Conservation (phyloP, 139 green algal genomes). For the Nannochloris sp. region DNA sequence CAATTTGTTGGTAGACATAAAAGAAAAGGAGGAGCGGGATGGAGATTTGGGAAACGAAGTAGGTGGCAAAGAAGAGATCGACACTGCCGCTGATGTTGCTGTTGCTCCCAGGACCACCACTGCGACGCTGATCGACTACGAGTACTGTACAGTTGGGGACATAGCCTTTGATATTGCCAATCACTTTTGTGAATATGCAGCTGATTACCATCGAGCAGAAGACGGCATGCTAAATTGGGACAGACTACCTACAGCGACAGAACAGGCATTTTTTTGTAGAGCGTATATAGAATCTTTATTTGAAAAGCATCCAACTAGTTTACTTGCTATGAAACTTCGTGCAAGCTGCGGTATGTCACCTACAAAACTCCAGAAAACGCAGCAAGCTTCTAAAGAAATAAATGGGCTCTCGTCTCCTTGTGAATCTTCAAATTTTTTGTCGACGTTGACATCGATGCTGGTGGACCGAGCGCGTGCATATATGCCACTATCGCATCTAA, state of each 20-base stretch:
- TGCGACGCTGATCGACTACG: slow-evolving; percentile 61
- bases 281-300: slow-evolving; percentile 36
- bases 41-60: background rate
- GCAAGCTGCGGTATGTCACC: too few species aligned
- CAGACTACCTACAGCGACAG: slow-evolving; percentile 31
- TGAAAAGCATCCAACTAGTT: background rate
- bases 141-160: slow-evolving; percentile 26
- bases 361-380: too few species aligned
- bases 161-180: slow-evolving; percentile 65
- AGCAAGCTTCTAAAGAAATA: too few species aligned
- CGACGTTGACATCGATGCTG: background rate
- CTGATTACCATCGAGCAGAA: slow-evolving; percentile 40
- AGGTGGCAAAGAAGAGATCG: background rate
- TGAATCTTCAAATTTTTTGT: too few species aligned
- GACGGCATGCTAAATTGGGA: slow-evolving; percentile 32
- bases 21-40: background rate
- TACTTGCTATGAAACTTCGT: too few species aligned
- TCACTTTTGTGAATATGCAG: slow-evolving; percentile 65
- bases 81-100: background rate
- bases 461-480: slow-evolving; percentile 21
- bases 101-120: background rate
- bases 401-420: too few species aligned
- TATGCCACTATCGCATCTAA: slow-evolving; percentile 42
- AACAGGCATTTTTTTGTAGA: slow-evolving; percentile 26
- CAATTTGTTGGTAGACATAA: slow-evolving; percentile 54